Conservation (phyloP, 2,329 filamentous ascomycete species). For the Stromatinia cepivora region DNA sequence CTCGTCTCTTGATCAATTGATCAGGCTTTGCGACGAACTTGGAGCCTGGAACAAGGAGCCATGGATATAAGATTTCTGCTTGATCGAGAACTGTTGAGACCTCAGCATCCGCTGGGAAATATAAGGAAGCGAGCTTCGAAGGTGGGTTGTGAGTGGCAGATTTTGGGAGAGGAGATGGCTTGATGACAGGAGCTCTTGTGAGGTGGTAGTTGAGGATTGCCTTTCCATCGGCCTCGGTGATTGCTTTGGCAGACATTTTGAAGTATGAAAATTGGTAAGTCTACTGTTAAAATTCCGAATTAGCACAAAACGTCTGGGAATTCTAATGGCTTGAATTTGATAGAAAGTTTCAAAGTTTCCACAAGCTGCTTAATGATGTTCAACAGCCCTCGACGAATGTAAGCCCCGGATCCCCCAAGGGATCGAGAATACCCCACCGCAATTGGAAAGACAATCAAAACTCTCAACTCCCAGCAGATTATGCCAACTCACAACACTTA, state of each 20-base stretch:
- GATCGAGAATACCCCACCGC: not conserved
- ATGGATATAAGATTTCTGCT: constrained; percentile 95
- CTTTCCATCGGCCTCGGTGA: constrained; percentile 99
- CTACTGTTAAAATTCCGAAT: constrained; percentile 18
- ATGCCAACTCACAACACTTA: constrained; percentile 19
- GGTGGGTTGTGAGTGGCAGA: constrained; percentile 89
- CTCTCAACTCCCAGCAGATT: constrained; percentile 7
- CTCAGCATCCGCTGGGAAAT: constrained; percentile 87
- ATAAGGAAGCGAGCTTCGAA: constrained; percentile 83
- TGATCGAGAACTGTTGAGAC: constrained; percentile 85
- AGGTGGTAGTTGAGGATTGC: constrained; percentile 99
- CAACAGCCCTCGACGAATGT: not conserved
- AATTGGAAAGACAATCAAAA: constrained; percentile 9
- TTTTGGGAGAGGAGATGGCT: constrained; percentile 87
- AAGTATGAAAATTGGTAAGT: constrained; percentile 29
- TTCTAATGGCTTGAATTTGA: constrained; percentile 1
- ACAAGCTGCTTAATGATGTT: not conserved
- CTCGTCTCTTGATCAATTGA: constrained; percentile 99
- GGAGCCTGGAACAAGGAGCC: constrained; percentile 78
- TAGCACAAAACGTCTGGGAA: constrained; percentile 10
- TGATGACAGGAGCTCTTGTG: constrained; percentile 94
- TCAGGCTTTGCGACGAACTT: constrained; percentile 99
- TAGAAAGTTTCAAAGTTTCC: not conserved
- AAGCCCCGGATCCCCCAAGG: not conserved
- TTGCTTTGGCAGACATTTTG: constrained; percentile 93